Evolutionary conservation across 305 asterid genomes (phyloP), one percentile per base, ranked within the genome.

Genomic region (Withania somnifera): DNA sequence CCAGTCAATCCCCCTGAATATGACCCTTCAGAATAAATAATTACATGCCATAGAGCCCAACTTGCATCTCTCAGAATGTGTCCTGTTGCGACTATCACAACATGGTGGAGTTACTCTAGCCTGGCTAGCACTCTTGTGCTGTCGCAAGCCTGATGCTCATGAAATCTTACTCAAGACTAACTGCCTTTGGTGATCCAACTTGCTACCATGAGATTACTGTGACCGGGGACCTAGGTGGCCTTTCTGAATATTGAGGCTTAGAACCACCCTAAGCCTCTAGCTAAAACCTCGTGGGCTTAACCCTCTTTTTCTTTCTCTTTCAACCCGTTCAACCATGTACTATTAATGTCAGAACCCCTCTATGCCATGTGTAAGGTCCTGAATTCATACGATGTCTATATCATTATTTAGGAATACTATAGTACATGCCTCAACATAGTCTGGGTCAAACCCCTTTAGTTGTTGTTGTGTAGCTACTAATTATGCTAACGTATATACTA

Each of bases 61-160:
- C 13, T 1, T 7, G 9, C 1, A 54, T 7, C 6, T 54, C 28
- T 0, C 2, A 0, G 20, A 19, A 19, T n/a, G 3, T 0, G 7
- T 3, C 26, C 0, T 7, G 19, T 1, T 0, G 0, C 2, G 19
- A 0, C 0, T 19, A n/a, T 4, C 0, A 54, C 1, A 19, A 7
- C 7, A 0, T 10, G 14, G 10, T 7, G 6, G 2, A 24, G 2
- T 9, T 54, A 9, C 7, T 2, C 26, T 54, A 7, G 5, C 5
- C 10, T 54, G 28, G 11, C 60, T 7, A 7, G 5, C 7, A 53
- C 10, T n/a, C 22, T 6, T 17, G 2, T 53, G 1, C 4, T n/a
- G 0, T 9, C n/a, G 26, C n/a, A 1, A 2, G 10, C 2, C 5
- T 53, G 5, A 53, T 53, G 5, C 13, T n/a, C 0, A 4, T n/a